These are phyloP conservation scores for Aquilaria malaccensis DNA, from an alignment of 345 rosid genomes.

Conservation along the genomic window DNA sequence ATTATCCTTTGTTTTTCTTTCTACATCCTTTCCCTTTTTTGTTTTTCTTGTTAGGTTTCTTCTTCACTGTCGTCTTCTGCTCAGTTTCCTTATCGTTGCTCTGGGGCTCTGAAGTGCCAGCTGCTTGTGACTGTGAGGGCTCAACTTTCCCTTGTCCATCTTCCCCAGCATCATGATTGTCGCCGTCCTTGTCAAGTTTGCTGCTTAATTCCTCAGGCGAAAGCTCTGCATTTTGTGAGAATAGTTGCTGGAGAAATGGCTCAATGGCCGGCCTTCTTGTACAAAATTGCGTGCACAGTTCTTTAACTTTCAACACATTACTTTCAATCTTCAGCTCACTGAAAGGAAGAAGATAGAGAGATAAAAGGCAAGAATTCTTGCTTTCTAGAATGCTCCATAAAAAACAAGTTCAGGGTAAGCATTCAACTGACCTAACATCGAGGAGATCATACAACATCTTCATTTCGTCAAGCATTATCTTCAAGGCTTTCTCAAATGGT, in stretches of 20 bases:
- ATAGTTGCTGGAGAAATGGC: conserved; percentile 8
- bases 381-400: neutral
- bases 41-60: neutral
- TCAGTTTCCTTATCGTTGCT: neutral
- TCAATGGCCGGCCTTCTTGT: conserved; percentile 13
- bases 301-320: conserved; percentile 5
- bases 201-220: neutral
- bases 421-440: conserved; percentile 11
- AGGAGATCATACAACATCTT: conserved; percentile 12
- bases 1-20: neutral
- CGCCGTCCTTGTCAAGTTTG: neutral
- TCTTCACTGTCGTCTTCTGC: neutral
- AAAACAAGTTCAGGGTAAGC: neutral
- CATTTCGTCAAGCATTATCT: conserved; percentile 9
- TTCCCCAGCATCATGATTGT: conserved; percentile 3
- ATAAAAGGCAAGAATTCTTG: neutral
- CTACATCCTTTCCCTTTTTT: neutral
- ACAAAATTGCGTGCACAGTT: conserved; percentile 12
- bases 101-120: neutral
- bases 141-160: neutral
- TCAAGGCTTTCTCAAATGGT: neutral
- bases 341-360: neutral
- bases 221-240: neutral
- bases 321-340: conserved; percentile 13
- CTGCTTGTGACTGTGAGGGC: conserved; percentile 5